Percentiles rank a stretch among this genome's conserved stretches.
Evolutionary conservation across 768 basidiomycete genomes (phyloP).

Genomic region (Xerocomellus amylosporus): DNA sequence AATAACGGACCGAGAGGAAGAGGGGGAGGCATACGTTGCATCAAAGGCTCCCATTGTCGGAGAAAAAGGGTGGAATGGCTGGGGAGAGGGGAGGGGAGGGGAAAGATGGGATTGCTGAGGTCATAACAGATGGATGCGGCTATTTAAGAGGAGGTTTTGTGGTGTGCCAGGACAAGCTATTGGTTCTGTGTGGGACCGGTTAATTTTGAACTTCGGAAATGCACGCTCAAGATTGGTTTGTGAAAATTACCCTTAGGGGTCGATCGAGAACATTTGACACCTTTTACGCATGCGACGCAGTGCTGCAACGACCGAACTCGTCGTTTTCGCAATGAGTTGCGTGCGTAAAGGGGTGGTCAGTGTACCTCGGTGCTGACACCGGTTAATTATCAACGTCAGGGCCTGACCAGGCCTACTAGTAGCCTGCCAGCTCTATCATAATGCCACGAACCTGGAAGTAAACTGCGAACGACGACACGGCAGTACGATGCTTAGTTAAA

Average conservation of each 20-base stretch:
- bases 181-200: neutral
- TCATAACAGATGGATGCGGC: neutral
- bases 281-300: neutral
- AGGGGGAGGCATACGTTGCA: constrained; percentile 29
- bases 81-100: neutral
- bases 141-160: neutral
- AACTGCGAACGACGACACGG: too few relatives aligned
- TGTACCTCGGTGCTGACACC: too few relatives aligned
- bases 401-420: too few relatives aligned
- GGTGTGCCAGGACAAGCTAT: too few relatives aligned
- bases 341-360: too few relatives aligned
- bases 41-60: constrained; percentile 25
- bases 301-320: neutral
- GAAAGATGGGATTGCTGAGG: neutral
- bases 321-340: too few relatives aligned
- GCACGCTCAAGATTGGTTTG: neutral
- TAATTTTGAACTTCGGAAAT: neutral
- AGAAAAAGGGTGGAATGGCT: neutral
- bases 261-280: too few relatives aligned
- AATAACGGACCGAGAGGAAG: neutral
- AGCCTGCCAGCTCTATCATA: too few relatives aligned
- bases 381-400: too few relatives aligned
- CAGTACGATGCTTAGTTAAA: too few relatives aligned
- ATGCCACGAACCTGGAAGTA: too few relatives aligned
- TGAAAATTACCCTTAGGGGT: too few relatives aligned